Percentiles rank a stretch among this genome's conserved stretches.
Evolutionary conservation across 371 early-diverging fungal species (phyloP).

Genomic region (Mortierella sp.): DNA sequence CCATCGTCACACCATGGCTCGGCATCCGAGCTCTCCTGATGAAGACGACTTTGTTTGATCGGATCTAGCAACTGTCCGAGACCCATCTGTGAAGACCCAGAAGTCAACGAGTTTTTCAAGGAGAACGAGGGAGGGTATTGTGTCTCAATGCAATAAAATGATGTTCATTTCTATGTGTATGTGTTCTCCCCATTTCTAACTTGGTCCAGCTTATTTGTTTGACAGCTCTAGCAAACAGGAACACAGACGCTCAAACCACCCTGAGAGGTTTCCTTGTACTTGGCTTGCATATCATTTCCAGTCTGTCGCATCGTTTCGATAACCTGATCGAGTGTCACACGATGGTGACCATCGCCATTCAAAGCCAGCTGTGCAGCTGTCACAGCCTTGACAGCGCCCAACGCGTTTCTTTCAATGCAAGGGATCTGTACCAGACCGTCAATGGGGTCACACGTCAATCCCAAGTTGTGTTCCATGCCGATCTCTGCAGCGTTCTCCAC

Average conservation of each 20-base stretch:
- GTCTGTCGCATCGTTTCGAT: constrained; percentile 98
- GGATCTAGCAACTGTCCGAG: too few relatives aligned
- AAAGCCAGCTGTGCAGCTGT: constrained; percentile 95
- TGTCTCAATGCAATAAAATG: too few relatives aligned
- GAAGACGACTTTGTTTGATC: too few relatives aligned
- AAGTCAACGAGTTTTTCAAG: too few relatives aligned
- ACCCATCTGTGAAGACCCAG: too few relatives aligned
- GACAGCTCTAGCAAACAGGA: constrained; percentile 87
- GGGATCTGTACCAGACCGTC: constrained; percentile 95
- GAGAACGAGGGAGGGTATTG: too few relatives aligned
- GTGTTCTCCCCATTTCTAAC: too few relatives aligned
- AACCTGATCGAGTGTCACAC: constrained; percentile 93
- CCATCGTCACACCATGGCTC: too few relatives aligned
- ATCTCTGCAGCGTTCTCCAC: constrained; percentile 97
- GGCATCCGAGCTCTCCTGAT: too few relatives aligned
- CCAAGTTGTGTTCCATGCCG: constrained; percentile 96
- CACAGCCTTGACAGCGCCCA: constrained; percentile 95
- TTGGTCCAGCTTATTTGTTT: too few relatives aligned
- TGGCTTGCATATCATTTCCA: constrained; percentile 91
- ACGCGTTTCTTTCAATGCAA: constrained; percentile 96
- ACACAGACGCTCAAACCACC: constrained; percentile 94
- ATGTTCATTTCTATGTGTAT: too few relatives aligned
- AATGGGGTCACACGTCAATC: constrained; percentile 94
- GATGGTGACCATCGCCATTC: constrained; percentile 89
- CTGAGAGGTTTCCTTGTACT: constrained; percentile 96